Evolutionary conservation across 2,329 filamentous ascomycete genomes (phyloP).

Genomic region (Xylariaceae sp.): DNA sequence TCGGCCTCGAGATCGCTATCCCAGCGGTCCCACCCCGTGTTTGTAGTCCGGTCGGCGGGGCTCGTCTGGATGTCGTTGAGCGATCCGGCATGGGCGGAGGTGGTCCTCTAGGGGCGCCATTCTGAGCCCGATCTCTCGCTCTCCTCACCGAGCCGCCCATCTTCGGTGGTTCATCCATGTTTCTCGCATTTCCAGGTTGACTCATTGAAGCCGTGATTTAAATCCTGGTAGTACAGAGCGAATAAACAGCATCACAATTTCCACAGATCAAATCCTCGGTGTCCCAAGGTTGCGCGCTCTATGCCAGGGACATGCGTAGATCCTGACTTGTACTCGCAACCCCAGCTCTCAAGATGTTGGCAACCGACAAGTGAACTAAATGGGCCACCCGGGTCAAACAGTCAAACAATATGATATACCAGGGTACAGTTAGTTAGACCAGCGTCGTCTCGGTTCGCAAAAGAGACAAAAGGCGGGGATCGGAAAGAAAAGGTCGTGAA

Average conservation of each 20-base stretch:
- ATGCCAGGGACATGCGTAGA: constrained; percentile 24
- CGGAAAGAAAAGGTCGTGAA: constrained; percentile 4
- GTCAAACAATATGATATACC: constrained; percentile 7
- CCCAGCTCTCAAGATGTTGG: constrained; percentile 18
- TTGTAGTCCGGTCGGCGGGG: constrained; percentile 33
- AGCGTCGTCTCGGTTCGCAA: constrained; percentile 11
- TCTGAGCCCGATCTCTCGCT: constrained; percentile 49
- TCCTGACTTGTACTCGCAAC: constrained; percentile 12
- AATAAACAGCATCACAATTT: constrained; percentile 20
- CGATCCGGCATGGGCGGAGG: constrained; percentile 27
- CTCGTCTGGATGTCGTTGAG: constrained; percentile 32
- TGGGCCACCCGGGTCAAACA: constrained; percentile 3
- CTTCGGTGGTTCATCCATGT: constrained; percentile 42
- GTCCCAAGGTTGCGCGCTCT: constrained; percentile 14
- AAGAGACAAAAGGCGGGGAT: constrained; percentile 9
- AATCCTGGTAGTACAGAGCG: constrained; percentile 22
- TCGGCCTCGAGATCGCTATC: constrained; percentile 47
- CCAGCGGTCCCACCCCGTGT: constrained; percentile 36
- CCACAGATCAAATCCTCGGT: constrained; percentile 18
- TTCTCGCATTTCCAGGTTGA: constrained; percentile 49
- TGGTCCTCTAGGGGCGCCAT: constrained; percentile 33
- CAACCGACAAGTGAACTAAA: constrained; percentile 15
- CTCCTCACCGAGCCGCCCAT: constrained; percentile 47
- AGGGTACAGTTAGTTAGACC: background rate
- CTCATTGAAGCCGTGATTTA: constrained; percentile 45